A percentile compares a stretch with the other conserved stretches of the same genome.
Evolutionary conservation across 257 asterid species (phyloP).

Genomic region (Echites panduratus): DNA sequence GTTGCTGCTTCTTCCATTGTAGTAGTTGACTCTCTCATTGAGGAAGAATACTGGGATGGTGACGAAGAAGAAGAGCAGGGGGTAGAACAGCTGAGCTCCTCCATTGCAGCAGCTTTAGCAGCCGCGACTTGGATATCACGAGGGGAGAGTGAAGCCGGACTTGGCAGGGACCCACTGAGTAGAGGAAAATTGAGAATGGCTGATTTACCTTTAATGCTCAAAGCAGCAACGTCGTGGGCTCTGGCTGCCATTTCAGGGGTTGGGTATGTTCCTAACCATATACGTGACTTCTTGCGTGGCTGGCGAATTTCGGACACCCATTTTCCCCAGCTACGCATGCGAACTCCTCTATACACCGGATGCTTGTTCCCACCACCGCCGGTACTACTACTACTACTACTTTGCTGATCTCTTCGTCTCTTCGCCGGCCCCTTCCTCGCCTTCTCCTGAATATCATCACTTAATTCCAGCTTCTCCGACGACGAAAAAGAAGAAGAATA

Average conservation of each 20-base stretch:
- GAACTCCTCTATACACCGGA: slow-evolving; percentile 28
- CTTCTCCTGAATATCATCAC: too few species aligned
- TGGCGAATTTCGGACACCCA: slow-evolving; percentile 34
- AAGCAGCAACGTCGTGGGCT: slow-evolving; percentile 30
- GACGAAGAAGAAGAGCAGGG: neutral
- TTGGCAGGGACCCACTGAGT: slow-evolving; percentile 20
- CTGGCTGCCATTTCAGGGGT: slow-evolving; percentile 34
- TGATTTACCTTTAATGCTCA: slow-evolving; percentile 24
- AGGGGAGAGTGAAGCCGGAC: slow-evolving; percentile 24
- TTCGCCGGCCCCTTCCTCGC: too few species aligned
- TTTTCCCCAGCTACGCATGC: slow-evolving; percentile 34
- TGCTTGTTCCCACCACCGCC: slow-evolving; percentile 20
- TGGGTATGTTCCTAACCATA: slow-evolving; percentile 30
- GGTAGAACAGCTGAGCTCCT: slow-evolving; percentile 8
- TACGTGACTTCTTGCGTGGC: slow-evolving; percentile 29
- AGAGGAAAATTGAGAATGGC: slow-evolving; percentile 29
- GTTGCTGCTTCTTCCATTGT: slow-evolving; percentile 3
- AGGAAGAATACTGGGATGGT: neutral
- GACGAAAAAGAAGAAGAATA: neutral
- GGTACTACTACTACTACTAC: too few species aligned
- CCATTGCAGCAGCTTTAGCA: slow-evolving; percentile 33
- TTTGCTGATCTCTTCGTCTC: too few species aligned
- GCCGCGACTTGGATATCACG: slow-evolving; percentile 31
- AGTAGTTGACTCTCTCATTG: neutral
- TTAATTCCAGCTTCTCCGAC: too few species aligned